A percentile compares a stretch with the other conserved stretches of the same genome.
Conservation (phyloP, 306 rosid genomes). For the Prosopis cineraria region DNA sequence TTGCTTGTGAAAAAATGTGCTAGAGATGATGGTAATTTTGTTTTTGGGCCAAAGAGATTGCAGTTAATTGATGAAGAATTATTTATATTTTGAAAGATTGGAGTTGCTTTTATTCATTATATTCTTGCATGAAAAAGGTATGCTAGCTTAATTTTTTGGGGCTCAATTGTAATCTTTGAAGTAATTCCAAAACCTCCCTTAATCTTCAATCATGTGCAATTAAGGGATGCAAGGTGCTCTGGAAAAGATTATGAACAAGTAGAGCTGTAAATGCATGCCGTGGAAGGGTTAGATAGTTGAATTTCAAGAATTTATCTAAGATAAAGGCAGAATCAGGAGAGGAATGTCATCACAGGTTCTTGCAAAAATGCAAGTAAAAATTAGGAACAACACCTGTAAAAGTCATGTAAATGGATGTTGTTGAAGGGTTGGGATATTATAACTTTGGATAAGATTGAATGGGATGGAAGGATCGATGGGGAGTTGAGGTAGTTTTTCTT, state of each 20-base stretch:
- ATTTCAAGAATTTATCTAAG: neutral
- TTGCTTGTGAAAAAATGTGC: neutral
- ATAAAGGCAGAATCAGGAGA: neutral
- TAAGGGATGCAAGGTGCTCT: neutral
- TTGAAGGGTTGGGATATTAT: too few species aligned
- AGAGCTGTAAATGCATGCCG: neutral
- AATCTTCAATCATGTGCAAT: neutral
- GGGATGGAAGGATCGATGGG: neutral
- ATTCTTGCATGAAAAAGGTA: neutral
- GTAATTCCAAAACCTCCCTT: neutral
- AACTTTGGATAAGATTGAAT: too few species aligned
- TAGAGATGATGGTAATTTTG: neutral
- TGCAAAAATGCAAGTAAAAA: too few species aligned
- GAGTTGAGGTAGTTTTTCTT: too few species aligned
- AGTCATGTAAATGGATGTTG: too few species aligned
- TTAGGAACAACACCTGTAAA: too few species aligned
- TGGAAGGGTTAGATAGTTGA: too few species aligned
- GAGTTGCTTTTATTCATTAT: neutral
- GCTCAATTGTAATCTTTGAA: neutral
- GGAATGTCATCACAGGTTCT: too few species aligned
- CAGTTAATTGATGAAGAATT: too few species aligned
- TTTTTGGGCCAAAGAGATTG: too few species aligned
- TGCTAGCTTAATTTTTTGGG: neutral
- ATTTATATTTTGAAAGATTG: neutral
- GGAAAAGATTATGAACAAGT: neutral